phyloP scores from a whole-genome alignment of 2,329 filamentous ascomycete species.

The Hansfordia pulvinata region DNA sequence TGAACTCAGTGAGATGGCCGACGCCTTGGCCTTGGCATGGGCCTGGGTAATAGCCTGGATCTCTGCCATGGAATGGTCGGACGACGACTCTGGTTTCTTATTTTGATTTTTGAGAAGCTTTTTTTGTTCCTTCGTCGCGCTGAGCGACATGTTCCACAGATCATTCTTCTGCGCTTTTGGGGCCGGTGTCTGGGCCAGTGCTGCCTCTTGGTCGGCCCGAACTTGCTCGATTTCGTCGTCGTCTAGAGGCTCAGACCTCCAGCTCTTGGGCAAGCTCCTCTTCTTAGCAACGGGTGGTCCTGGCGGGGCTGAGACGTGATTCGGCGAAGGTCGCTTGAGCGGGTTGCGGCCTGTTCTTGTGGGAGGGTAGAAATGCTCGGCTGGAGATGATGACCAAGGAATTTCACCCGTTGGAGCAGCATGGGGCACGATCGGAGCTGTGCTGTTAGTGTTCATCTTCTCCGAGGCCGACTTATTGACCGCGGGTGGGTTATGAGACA shows the following conservation, averaged over 20 bases:
- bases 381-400: constrained; percentile 61
- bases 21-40: constrained; percentile 22
- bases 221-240: constrained; percentile 17
- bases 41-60: constrained; percentile 25
- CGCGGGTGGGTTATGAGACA: constrained; percentile 19
- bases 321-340: constrained; percentile 28
- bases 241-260: constrained; percentile 17
- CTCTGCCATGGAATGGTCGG: constrained; percentile 28
- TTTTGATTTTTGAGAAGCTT: constrained; percentile 56
- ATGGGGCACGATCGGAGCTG: constrained; percentile 9
- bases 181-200: constrained; percentile 16
- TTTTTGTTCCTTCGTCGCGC: constrained; percentile 64
- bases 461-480: constrained; percentile 9
- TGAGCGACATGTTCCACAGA: constrained; percentile 62
- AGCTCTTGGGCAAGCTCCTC: constrained; percentile 46
- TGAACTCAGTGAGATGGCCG: constrained; percentile 60
- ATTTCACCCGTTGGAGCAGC: constrained; percentile 22
- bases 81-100: constrained; percentile 30
- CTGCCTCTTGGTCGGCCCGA: constrained; percentile 10
- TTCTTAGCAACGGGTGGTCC: constrained; percentile 36
- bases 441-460: constrained; percentile 14
- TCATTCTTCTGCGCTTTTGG: constrained; percentile 19
- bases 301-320: too few relatives aligned
- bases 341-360: constrained; percentile 11
- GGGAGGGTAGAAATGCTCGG: constrained; percentile 30